Conservation (phyloP, 768 basidiomycete genomes). For the Auricularia sp. region DNA sequence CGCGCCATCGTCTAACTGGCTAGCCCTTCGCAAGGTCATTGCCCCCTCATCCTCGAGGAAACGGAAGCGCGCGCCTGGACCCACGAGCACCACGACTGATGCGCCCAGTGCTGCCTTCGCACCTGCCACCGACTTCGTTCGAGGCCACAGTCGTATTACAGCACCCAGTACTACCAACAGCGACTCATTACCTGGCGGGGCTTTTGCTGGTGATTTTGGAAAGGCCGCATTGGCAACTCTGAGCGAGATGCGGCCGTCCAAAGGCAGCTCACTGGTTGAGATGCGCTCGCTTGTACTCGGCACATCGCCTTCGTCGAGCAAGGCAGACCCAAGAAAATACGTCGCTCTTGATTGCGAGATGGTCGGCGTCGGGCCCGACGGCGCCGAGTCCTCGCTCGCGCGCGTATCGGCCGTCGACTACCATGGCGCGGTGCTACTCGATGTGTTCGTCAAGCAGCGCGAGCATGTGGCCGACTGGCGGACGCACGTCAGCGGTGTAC, state of each 20-base stretch:
- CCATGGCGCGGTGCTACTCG: constrained; percentile 67
- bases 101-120: not conserved
- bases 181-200: not conserved
- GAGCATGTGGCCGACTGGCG: constrained; percentile 89
- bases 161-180: not conserved
- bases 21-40: not conserved
- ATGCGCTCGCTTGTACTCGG: not conserved
- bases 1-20: not conserved
- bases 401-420: constrained; percentile 88
- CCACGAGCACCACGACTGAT: not conserved
- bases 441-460: constrained; percentile 77
- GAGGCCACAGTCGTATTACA: not conserved
- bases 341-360: constrained; percentile 93
- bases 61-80: not conserved
- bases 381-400: constrained; percentile 74
- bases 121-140: not conserved
- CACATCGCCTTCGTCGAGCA: not conserved
- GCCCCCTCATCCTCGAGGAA: not conserved
- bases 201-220: not conserved
- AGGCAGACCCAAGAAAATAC: constrained; percentile 36
- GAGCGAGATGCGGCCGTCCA: not conserved
- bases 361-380: constrained; percentile 88
- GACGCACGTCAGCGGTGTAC: constrained; percentile 81
- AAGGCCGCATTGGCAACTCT: not conserved
- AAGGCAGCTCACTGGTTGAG: not conserved